Evolutionary conservation across 352 stramenopile genomes (phyloP), one percentile per base, ranked within the genome.

Genomic region (Phytophthora fragariae): DNA sequence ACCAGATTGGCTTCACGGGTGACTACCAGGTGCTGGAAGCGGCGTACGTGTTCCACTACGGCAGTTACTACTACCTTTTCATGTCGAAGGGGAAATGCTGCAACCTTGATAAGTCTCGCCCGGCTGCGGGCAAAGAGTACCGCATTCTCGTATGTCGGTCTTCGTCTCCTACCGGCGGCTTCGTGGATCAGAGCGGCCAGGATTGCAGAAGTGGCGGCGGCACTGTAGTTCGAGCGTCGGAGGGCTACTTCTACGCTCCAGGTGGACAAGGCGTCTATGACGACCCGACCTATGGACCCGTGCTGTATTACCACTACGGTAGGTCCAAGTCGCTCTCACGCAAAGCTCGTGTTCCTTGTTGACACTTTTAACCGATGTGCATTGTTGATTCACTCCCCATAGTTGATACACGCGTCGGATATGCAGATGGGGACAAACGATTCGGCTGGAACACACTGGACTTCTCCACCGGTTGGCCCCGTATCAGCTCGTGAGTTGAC

Each of bases 271-370:
- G 79, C 19, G 81, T 88, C 17, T 85, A 83, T 57, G 47, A 85
- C 8, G 81, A 88, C 58, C 68, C 77, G 5, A 80, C 65, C 12
- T 72, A 77, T 53, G 79, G 76, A 14, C 79, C 79, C n/a, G 73
- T 86, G 44, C 57, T 85, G 59, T 86, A 88, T 68, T 88, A 88
- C 57, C 79, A 88, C 69, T 84, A 86, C 65, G 80, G 80, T 86
- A 59, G 29, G 73, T 63, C 14, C 8, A 24, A 2, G n/a, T 12
- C 27, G 24, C 44, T 46, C 39, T n/a, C 39, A 17, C 39, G 39
- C 15, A 46, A 12, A n/a, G 15, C 24, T 50, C 4, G 33, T 49
- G 11, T 8, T 44, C 8, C 10, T 24, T 24, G 4, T 10, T 64
- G 31, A 55, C 27, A 49, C 9, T 29, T 57, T 29, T 57, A 27